Percentiles rank a stretch among this genome's conserved stretches.
These are phyloP conservation scores for Nannochloropsis granulata DNA, from an alignment of 108 stramenopile species.

Conservation along the genomic window DNA sequence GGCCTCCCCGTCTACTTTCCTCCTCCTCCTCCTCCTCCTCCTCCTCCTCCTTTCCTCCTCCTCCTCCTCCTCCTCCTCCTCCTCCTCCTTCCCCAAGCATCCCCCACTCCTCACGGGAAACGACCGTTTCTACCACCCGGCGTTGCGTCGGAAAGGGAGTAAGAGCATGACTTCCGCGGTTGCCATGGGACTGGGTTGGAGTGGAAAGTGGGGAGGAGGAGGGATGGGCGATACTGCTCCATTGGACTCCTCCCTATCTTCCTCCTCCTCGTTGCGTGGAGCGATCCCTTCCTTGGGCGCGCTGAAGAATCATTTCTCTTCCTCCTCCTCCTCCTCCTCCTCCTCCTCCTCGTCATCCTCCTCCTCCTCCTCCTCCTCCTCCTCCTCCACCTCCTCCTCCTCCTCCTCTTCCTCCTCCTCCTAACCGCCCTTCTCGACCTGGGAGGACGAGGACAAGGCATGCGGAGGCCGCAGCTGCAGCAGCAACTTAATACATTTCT, in stretches of 20 bases:
- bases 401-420: no score
- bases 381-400: not conserved
- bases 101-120: not conserved
- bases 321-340: not conserved
- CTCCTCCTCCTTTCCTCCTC: not conserved
- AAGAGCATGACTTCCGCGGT: not conserved
- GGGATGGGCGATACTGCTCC: no score
- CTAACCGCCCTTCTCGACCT: no score
- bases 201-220: not conserved
- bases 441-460: no score
- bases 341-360: not conserved
- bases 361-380: not conserved
- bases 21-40: not conserved
- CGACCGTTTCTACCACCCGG: not conserved
- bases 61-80: not conserved
- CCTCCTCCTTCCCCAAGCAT: not conserved
- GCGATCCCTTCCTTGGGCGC: not conserved
- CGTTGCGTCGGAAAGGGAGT: not conserved
- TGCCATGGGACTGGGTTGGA: not conserved
- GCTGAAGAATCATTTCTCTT: not conserved
- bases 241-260: not conserved
- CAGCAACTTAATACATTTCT: no score
- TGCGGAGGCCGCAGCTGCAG: no score
- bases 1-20: not conserved
- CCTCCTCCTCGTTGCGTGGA: not conserved